Evolutionary conservation across 192 early-diverging fungal species (phyloP).

Genomic region (Coemansia sp.): DNA sequence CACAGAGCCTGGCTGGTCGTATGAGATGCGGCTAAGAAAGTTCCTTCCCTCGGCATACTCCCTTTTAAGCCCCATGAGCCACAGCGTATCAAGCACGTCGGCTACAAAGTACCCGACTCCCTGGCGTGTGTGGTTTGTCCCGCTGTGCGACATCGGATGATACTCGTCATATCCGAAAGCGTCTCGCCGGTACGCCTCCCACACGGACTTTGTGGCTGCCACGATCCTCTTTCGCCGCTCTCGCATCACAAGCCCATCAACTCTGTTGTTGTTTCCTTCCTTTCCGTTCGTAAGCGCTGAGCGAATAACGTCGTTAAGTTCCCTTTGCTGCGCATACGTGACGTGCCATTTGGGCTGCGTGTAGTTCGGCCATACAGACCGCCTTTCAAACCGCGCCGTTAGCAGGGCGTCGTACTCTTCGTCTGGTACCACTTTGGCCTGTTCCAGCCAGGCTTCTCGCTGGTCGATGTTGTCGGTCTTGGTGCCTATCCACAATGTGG

Average conservation of each 20-base stretch:
- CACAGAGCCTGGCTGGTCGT: slow-evolving; percentile 64
- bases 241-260: too few relatives aligned
- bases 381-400: slow-evolving; percentile 5
- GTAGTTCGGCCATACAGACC: slow-evolving; percentile 13
- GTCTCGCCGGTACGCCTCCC: slow-evolving; percentile 76
- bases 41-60: slow-evolving; percentile 72
- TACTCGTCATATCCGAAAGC: slow-evolving; percentile 90
- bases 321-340: slow-evolving; percentile 16
- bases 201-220: slow-evolving; percentile 74
- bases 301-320: slow-evolving; percentile 28
- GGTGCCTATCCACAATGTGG: background rate
- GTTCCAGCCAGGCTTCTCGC: slow-evolving; percentile 10
- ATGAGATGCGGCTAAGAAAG: slow-evolving; percentile 70
- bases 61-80: slow-evolving; percentile 71
- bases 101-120: slow-evolving; percentile 83
- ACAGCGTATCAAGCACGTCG: slow-evolving; percentile 86
- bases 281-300: slow-evolving; percentile 6
- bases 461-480: background rate
- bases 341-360: slow-evolving; percentile 29
- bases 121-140: slow-evolving; percentile 62
- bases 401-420: slow-evolving; percentile 18
- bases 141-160: slow-evolving; percentile 67
- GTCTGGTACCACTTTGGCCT: slow-evolving; percentile 16
- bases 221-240: slow-evolving; percentile 62
- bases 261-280: background rate